These are phyloP conservation scores for Cryptococcus sp. DNA, from an alignment of 1,284 basidiomycete genomes.

Conservation along the genomic window DNA sequence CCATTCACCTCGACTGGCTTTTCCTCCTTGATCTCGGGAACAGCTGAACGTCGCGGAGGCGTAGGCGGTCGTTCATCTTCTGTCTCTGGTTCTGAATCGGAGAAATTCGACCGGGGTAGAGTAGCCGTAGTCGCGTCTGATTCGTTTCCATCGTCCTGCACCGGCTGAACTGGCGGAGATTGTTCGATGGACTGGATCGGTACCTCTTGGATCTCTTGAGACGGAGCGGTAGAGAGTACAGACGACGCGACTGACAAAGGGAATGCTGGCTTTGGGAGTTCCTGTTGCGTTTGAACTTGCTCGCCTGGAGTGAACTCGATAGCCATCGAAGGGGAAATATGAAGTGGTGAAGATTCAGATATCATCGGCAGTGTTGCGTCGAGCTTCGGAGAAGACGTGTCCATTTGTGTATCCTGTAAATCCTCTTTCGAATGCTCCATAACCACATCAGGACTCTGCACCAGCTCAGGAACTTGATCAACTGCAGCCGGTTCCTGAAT, in stretches of 20 bases:
- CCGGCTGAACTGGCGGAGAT: slow-evolving; percentile 10
- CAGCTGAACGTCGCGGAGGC: no score
- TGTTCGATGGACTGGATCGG: no score
- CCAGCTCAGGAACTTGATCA: no score
- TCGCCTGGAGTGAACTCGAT: background rate
- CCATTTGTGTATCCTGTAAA: no score
- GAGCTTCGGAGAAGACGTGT: no score
- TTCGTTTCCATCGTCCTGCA: slow-evolving; percentile 22
- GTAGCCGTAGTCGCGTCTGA: slow-evolving; percentile 38
- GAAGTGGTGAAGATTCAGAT: background rate
- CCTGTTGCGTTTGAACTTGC: background rate
- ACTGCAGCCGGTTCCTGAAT: background rate
- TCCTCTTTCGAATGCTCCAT: no score
- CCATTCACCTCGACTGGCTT: no score
- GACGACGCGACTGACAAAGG: slow-evolving; percentile 11
- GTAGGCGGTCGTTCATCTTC: no score
- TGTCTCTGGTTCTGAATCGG: slow-evolving; percentile 13
- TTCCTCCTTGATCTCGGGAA: no score
- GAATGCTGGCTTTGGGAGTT: slow-evolving; percentile 1
- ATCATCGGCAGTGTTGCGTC: no score
- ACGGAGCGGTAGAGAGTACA: slow-evolving; percentile 5
- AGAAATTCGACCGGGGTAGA: slow-evolving; percentile 20
- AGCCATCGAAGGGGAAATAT: background rate
- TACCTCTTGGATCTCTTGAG: background rate
- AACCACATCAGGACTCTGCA: no score